Evolutionary conservation across 306 rosid species (phyloP).

Genomic region (Fagus crenata): DNA sequence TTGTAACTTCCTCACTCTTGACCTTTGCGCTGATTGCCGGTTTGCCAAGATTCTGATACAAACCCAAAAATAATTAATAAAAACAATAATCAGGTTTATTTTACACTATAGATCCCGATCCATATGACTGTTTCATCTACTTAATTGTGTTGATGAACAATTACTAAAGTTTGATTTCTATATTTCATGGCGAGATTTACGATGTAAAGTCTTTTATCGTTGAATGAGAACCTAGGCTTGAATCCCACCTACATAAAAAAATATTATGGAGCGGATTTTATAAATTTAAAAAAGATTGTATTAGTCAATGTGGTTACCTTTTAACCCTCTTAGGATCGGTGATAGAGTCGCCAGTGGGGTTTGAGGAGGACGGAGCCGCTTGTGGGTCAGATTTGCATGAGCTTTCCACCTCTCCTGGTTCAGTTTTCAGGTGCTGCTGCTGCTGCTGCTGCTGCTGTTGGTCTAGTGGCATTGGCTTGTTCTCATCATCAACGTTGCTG

Average conservation of each 20-base stretch:
- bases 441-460: constrained; percentile 40
- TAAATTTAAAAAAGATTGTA: too few species aligned
- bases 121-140: too few species aligned
- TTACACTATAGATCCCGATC: neutral
- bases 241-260: too few species aligned
- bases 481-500: constrained; percentile 59
- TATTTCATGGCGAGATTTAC: neutral
- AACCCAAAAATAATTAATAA: neutral
- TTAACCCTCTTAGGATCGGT: constrained; percentile 89
- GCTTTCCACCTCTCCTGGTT: constrained; percentile 68
- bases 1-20: constrained; percentile 87
- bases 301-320: constrained; percentile 47
- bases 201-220: too few species aligned
- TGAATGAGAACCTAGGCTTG: too few species aligned
- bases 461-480: constrained; percentile 27
- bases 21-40: constrained; percentile 93
- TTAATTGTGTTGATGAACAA: neutral
- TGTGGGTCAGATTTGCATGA: constrained; percentile 40
- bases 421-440: constrained; percentile 51
- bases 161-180: too few species aligned
- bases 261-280: too few species aligned
- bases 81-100: neutral
- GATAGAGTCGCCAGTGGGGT: constrained; percentile 35
- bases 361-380: constrained; percentile 28
- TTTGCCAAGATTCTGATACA: constrained; percentile 73